Evolutionary conservation across 768 basidiomycete genomes (phyloP).

Genomic region (Termitomyces sp.): DNA sequence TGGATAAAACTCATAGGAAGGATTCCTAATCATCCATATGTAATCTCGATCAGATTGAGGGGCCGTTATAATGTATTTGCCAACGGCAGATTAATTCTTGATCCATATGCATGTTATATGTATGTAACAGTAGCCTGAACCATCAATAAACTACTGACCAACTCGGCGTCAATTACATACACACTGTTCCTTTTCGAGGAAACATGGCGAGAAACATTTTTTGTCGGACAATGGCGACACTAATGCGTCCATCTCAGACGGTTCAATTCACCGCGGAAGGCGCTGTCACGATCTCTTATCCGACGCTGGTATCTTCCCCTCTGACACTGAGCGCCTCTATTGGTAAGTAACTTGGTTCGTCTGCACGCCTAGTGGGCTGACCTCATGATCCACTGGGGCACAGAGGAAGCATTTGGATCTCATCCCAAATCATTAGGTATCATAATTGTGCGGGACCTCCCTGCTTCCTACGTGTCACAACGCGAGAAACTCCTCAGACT

Average conservation of each 20-base stretch:
- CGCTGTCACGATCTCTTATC: slow-evolving; percentile 64
- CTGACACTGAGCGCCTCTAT: slow-evolving; percentile 57
- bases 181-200: not conserved
- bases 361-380: not conserved
- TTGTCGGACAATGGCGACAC: slow-evolving; percentile 14
- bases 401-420: slow-evolving; percentile 84
- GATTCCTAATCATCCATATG: not conserved
- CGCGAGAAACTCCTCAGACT: slow-evolving; percentile 74
- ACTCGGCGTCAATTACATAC: no score
- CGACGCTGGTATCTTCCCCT: slow-evolving; percentile 52
- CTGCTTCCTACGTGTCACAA: slow-evolving; percentile 55
- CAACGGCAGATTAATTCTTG: no score
- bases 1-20: not conserved
- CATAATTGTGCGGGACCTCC: slow-evolving; percentile 80
- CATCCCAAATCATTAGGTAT: slow-evolving; percentile 75
- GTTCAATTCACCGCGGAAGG: slow-evolving; percentile 43
- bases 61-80: no score
- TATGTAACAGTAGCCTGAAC: not conserved
- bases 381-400: not conserved
- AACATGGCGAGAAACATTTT: slow-evolving; percentile 22
- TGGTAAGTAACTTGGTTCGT: slow-evolving; percentile 36
- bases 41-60: not conserved
- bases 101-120: no score
- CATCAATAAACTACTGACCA: no score
- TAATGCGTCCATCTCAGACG: slow-evolving; percentile 20